Evolutionary conservation across 2,329 filamentous ascomycete genomes (phyloP).

Genomic region (Sporothrix globosa): DNA sequence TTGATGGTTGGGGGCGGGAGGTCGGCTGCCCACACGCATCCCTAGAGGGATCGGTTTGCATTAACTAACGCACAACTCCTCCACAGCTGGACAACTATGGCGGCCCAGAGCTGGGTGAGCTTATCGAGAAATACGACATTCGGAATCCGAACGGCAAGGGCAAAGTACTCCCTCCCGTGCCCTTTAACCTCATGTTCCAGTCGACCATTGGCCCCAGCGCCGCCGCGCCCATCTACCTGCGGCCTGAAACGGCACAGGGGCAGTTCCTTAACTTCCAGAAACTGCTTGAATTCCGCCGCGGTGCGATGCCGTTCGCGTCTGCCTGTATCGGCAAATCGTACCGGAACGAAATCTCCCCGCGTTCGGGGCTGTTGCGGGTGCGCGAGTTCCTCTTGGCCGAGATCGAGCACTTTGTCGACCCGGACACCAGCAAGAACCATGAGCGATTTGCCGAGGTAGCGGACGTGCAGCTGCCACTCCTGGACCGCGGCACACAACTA

Average conservation of each 20-base stretch:
- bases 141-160: conserved; percentile 81
- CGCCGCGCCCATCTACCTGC: conserved; percentile 80
- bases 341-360: conserved; percentile 95
- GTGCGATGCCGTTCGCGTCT: conserved; percentile 93
- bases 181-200: conserved; percentile 99
- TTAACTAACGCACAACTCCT: too few relatives aligned
- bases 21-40: too few relatives aligned
- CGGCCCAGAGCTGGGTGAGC: conserved; percentile 78
- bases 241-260: conserved; percentile 95
- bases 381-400: conserved; percentile 99
- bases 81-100: conserved; percentile 83
- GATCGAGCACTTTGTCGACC: conserved; percentile 98
- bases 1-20: too few relatives aligned
- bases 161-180: conserved; percentile 76
- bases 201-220: conserved; percentile 88
- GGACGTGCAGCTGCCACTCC: conserved; percentile 77
- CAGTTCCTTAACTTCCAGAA: conserved; percentile 96
- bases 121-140: conserved; percentile 91
- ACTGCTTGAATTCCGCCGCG: conserved; percentile 93
- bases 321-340: conserved; percentile 97
- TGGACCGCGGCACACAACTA: conserved; percentile 84
- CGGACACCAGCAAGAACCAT: conserved; percentile 92
- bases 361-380: conserved; percentile 86
- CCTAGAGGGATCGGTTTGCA: too few relatives aligned
- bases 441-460: conserved; percentile 82